These are phyloP conservation scores for Colletotrichum gloeosporioides DNA, from an alignment of 2,329 filamentous ascomycete genomes.

Conservation along the genomic window DNA sequence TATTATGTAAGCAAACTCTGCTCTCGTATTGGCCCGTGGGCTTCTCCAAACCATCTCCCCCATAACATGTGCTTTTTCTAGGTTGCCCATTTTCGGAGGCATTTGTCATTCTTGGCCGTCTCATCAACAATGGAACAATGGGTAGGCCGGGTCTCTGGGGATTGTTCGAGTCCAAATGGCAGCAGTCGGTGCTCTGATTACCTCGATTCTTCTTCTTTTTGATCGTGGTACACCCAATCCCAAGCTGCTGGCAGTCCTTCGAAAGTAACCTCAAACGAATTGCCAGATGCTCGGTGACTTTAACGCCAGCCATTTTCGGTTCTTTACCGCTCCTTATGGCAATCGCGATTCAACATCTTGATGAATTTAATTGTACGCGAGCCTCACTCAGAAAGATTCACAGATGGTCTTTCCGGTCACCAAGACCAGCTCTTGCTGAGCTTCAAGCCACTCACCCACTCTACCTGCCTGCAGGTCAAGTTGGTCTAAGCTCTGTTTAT, in stretches of 20 bases:
- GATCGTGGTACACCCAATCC: neutral
- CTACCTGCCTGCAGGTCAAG: too few relatives aligned
- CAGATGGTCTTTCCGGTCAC: neutral
- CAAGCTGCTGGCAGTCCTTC: neutral
- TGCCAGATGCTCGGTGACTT: neutral
- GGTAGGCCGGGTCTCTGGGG: neutral
- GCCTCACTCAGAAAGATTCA: fast-evolving
- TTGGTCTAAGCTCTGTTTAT: neutral
- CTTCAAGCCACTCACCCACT: neutral
- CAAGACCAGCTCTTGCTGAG: neutral
- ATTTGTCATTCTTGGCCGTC: neutral
- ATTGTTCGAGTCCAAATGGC: fast-evolving
- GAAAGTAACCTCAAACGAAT: too few relatives aligned
- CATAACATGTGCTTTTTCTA: neutral
- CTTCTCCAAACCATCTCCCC: neutral
- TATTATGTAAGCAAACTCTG: neutral
- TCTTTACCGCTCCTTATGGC: neutral
- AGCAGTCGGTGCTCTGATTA: neutral
- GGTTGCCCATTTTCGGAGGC: neutral
- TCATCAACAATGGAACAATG: too few relatives aligned
- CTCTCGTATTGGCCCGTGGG: fast-evolving
- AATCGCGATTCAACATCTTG: neutral
- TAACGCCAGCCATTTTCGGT: too few relatives aligned
- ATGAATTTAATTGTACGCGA: neutral
- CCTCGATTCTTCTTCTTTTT: too few relatives aligned